Base-by-base conservation (phyloP, 2,329 filamentous ascomycete genomes). In the Colletotrichum orbiculare region DNA sequence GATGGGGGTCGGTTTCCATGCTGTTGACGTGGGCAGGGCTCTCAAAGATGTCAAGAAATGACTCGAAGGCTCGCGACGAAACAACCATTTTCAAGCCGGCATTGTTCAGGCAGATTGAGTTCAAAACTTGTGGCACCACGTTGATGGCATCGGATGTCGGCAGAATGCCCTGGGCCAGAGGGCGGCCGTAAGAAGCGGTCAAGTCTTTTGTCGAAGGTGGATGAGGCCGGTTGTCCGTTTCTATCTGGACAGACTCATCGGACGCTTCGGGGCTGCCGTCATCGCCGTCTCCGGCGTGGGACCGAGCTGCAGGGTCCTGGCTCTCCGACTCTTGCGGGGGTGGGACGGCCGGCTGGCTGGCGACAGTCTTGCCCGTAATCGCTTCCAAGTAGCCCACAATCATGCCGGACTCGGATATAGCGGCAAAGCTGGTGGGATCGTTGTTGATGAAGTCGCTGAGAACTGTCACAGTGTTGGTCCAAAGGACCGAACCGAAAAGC, bases 381-480 rank as follows among this genome's bases (percentile, higher is more conserved):
- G 94, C 89, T 76, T 95, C 90, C 12, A 99, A 83, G 64, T 97
- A 91, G 55, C 89, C 92, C 74, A 91, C 91, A 72, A 96, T 94
- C 71, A 99, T 85, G 25, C 94, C 94, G 54, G 96, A 95, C 78
- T 99, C 96, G 12, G 93, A 93, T 69, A 99, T 96, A 33, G 97
- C 93, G 35, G 93, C 91, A 75, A 97, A 99, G 76, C 96, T 99
- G 1, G 96, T 99, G 0, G 96, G 96, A 73, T 99, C 96, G 74
- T 98, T 97, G 78, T 99, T 96, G 72, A 99, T 97, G 77, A 99
- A 99, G 71, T 93, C 95, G 73, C 93, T 96, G 54, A 99, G 82
- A 61, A 97, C 95, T 59, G 91, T 94, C 67, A 97, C 93, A 7
- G 94, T 91, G 75, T 94, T 94, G 53, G 94, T 97, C 96, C 96